Evolutionary conservation across 2,329 filamentous ascomycete species (phyloP).

Genomic region (Ampelomyces quisqualis): DNA sequence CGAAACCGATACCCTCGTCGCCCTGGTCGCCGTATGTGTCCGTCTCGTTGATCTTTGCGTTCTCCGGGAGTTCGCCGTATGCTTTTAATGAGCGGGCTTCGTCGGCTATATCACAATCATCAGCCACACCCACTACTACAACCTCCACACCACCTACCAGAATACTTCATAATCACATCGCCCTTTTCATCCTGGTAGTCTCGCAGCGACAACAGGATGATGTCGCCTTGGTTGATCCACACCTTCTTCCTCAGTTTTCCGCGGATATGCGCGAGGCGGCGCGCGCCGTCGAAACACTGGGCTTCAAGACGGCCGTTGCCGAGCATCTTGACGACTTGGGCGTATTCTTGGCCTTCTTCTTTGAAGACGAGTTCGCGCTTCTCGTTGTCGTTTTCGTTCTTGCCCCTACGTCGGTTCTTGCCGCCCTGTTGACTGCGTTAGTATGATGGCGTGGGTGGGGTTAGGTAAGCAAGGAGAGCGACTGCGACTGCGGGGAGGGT

Average conservation of each 20-base stretch:
- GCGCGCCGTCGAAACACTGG: conserved; percentile 91
- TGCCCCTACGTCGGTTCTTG: conserved; percentile 97
- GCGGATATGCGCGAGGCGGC: conserved; percentile 80
- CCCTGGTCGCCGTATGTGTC: conserved; percentile 90
- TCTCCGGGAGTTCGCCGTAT: conserved; percentile 95
- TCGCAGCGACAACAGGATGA: conserved; percentile 67
- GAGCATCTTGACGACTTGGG: conserved; percentile 92
- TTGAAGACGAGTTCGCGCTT: conserved; percentile 99
- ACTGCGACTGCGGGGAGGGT: neutral
- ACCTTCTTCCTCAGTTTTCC: conserved; percentile 99
- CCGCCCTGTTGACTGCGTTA: conserved; percentile 65
- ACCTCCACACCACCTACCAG: conserved; percentile 19
- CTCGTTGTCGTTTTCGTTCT: conserved; percentile 95
- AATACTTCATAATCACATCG: conserved; percentile 92
- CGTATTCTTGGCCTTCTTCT: conserved; percentile 92
- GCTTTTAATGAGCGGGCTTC: conserved; percentile 94
- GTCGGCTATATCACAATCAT: conserved; percentile 79
- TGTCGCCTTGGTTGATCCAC: conserved; percentile 91
- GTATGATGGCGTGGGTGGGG: neutral
- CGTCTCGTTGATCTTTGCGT: conserved; percentile 99
- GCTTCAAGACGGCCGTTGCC: conserved; percentile 93
- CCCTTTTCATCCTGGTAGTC: conserved; percentile 95
- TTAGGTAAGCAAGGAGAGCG: conserved; percentile 1
- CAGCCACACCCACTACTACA: conserved; percentile 63
- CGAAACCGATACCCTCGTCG: conserved; percentile 92